Percentiles rank a stretch among this genome's conserved stretches.
These are phyloP conservation scores for Phytopythium vexans DNA, from an alignment of 352 stramenopile genomes.

Conservation along the genomic window DNA sequence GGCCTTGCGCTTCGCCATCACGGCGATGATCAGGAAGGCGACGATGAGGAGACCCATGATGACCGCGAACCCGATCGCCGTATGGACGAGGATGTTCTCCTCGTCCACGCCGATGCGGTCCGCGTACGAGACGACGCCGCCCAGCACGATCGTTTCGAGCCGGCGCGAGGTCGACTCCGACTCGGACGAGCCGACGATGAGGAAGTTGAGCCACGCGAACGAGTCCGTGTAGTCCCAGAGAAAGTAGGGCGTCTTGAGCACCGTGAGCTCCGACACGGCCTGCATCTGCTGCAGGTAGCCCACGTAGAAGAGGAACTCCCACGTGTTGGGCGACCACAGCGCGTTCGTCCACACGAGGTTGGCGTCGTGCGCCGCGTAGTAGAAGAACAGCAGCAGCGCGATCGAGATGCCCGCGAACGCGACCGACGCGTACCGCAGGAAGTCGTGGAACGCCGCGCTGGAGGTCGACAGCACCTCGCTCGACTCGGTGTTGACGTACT, in stretches of 20 bases:
- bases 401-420: slow-evolving; percentile 67
- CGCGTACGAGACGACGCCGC: slow-evolving; percentile 50
- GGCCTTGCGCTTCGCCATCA: slow-evolving; percentile 51
- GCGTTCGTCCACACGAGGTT: slow-evolving; percentile 37
- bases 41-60: slow-evolving; percentile 26
- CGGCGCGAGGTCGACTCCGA: slow-evolving; percentile 28
- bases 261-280: slow-evolving; percentile 50
- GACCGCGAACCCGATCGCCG: slow-evolving; percentile 36
- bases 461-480: slow-evolving; percentile 40
- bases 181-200: slow-evolving; percentile 23
- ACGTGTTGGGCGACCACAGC: slow-evolving; percentile 68
- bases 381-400: slow-evolving; percentile 53
- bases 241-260: slow-evolving; percentile 65
- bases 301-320: slow-evolving; percentile 68
- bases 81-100: slow-evolving; percentile 34
- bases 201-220: slow-evolving; percentile 69
- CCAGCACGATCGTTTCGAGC: slow-evolving; percentile 53
- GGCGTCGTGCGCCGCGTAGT: slow-evolving; percentile 54
- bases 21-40: slow-evolving; percentile 44
- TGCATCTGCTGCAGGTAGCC: slow-evolving; percentile 73
- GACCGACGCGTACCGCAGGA: slow-evolving; percentile 48
- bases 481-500: slow-evolving; percentile 43
- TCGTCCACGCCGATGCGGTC: slow-evolving; percentile 55
- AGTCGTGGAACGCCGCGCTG: slow-evolving; percentile 49
- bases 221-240: slow-evolving; percentile 68